Evolutionary conservation across 768 basidiomycete genomes (phyloP).

Genomic region (Auricularia heimuer): DNA sequence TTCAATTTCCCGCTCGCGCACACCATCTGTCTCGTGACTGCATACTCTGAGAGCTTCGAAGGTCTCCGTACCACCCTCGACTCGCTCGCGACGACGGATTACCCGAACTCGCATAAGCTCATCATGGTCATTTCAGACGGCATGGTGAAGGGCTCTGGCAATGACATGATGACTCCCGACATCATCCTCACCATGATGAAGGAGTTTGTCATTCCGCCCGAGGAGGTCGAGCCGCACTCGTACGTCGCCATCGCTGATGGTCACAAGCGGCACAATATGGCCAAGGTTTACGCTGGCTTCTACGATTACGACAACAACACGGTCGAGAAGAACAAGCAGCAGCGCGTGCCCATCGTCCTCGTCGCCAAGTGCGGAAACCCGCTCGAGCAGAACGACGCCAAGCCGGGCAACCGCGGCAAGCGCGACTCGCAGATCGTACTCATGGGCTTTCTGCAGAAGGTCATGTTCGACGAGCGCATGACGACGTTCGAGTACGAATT

Average conservation of each 20-base stretch:
- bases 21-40: constrained; percentile 92
- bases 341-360: constrained; percentile 89
- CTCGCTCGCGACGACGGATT: constrained; percentile 95
- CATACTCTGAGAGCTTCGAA: constrained; percentile 94
- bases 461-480: constrained; percentile 99
- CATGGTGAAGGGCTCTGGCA: constrained; percentile 95
- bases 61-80: constrained; percentile 97
- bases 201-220: constrained; percentile 68
- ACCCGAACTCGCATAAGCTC: constrained; percentile 94
- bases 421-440: constrained; percentile 96
- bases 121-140: constrained; percentile 95
- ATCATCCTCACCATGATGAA: constrained; percentile 97
- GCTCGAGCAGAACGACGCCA: constrained; percentile 74
- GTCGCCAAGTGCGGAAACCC: constrained; percentile 96
- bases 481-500: constrained; percentile 99
- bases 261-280: constrained; percentile 99
- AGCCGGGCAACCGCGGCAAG: constrained; percentile 97
- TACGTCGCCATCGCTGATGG: constrained; percentile 99
- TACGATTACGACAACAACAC: constrained; percentile 91
- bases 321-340: constrained; percentile 85
- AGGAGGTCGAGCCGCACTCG: constrained; percentile 87
- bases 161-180: constrained; percentile 81
- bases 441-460: constrained; percentile 97
- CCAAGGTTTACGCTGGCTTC: constrained; percentile 95
- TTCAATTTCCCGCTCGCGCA: constrained; percentile 94